Evolutionary conservation across 495 filamentous ascomycete genomes (phyloP).

Genomic region (Barbatosphaeria neglecta): DNA sequence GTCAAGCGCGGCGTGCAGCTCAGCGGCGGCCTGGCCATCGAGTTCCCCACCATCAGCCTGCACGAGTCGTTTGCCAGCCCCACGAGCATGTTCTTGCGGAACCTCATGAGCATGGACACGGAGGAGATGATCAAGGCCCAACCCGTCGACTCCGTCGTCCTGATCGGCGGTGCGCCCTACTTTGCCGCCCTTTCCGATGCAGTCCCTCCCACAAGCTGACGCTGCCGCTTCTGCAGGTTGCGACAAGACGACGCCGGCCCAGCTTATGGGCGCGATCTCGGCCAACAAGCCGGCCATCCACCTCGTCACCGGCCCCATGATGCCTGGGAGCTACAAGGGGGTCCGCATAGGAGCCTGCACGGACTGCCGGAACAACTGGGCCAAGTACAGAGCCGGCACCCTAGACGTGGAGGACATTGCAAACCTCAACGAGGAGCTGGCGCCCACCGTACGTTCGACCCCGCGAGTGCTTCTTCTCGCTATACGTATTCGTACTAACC

Average conservation of each 20-base stretch:
- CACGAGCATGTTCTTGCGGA: slow-evolving; percentile 58
- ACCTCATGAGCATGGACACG: slow-evolving; percentile 63
- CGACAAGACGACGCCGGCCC: slow-evolving; percentile 58
- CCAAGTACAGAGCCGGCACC: slow-evolving; percentile 45
- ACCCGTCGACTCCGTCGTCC: slow-evolving; percentile 50
- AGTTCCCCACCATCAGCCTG: slow-evolving; percentile 57
- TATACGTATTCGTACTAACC: background rate
- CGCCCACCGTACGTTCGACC: slow-evolving; percentile 41
- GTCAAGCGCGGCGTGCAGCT: slow-evolving; percentile 51
- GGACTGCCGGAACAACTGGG: slow-evolving; percentile 58
- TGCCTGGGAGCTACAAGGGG: slow-evolving; percentile 50
- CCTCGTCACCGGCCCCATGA: slow-evolving; percentile 55
- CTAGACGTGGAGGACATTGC: slow-evolving; percentile 57
- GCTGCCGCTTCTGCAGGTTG: slow-evolving; percentile 30
- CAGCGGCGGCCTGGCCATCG: slow-evolving; percentile 47
- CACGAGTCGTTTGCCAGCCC: slow-evolving; percentile 52
- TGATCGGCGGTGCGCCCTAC: slow-evolving; percentile 45
- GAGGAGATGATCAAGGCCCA: slow-evolving; percentile 61
- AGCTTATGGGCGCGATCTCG: slow-evolving; percentile 58
- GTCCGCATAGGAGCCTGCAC: slow-evolving; percentile 53
- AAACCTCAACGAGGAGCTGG: slow-evolving; percentile 55
- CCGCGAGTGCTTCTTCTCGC: background rate
- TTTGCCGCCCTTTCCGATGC: too few relatives aligned
- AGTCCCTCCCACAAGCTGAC: background rate
- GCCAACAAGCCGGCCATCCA: slow-evolving; percentile 56